phyloP scores from a whole-genome alignment of 2,329 filamentous ascomycete genomes.

The Diaporthe velutina region DNA sequence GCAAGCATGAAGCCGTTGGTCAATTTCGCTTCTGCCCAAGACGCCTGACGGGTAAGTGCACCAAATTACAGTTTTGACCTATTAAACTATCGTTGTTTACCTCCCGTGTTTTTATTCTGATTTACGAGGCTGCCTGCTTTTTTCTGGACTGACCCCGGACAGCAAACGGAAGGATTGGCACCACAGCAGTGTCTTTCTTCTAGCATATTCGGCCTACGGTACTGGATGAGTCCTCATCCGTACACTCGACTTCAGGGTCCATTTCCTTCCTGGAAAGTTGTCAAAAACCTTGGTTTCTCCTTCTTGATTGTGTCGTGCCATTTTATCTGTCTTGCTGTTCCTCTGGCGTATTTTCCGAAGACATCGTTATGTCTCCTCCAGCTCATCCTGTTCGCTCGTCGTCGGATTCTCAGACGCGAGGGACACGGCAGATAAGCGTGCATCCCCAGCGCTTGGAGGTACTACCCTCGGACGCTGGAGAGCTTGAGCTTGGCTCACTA shows the following conservation, averaged over 20 bases:
- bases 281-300: too few relatives aligned
- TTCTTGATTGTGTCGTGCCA: too few relatives aligned
- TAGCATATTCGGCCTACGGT: neutral
- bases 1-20: neutral
- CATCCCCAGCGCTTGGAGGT: neutral
- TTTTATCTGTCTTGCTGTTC: neutral
- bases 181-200: too few relatives aligned
- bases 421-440: neutral
- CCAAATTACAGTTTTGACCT: too few relatives aligned
- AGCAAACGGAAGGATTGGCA: neutral
- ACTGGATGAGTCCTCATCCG: too few relatives aligned
- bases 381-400: neutral
- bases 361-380: neutral
- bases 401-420: neutral
- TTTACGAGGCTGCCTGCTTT: too few relatives aligned
- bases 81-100: too few relatives aligned
- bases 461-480: neutral
- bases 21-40: neutral
- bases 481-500: neutral
- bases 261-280: rapidly evolving
- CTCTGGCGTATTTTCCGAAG: neutral
- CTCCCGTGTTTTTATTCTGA: too few relatives aligned
- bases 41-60: neutral
- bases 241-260: too few relatives aligned
- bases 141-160: neutral